A percentile compares a stretch with the other conserved stretches of the same genome.
phyloP scores from a whole-genome alignment of 2,329 filamentous ascomycete genomes.

The Cryoendolithus antarcticus region DNA sequence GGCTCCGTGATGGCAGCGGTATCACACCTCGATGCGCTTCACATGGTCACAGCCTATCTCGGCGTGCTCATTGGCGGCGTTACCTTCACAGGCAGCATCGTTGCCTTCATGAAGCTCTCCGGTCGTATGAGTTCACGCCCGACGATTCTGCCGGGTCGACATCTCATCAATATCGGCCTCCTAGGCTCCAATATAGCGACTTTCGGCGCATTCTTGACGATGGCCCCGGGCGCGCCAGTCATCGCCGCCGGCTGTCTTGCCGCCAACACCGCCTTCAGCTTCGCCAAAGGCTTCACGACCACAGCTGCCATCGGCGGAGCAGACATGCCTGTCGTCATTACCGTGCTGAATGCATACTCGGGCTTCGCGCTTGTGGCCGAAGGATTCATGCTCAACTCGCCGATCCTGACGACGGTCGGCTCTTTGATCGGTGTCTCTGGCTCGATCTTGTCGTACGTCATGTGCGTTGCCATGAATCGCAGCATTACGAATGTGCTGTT shows the following conservation, averaged over 20 bases:
- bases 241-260: constrained; percentile 69
- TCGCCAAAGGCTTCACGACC: constrained; percentile 77
- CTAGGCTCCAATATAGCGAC: constrained; percentile 67
- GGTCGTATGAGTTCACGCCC: constrained; percentile 72
- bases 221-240: constrained; percentile 65
- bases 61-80: constrained; percentile 73
- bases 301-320: constrained; percentile 81
- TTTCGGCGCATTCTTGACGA: constrained; percentile 70
- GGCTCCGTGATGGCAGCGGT: constrained; percentile 71
- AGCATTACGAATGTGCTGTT: constrained; percentile 83
- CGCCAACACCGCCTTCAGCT: constrained; percentile 65
- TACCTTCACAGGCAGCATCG: constrained; percentile 82
- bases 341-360: constrained; percentile 80
- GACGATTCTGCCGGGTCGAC: constrained; percentile 58
- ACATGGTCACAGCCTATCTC: constrained; percentile 75
- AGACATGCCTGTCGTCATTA: constrained; percentile 88
- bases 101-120: constrained; percentile 78
- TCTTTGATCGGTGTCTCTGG: constrained; percentile 80
- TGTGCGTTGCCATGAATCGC: constrained; percentile 85
- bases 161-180: constrained; percentile 62
- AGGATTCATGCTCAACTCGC: constrained; percentile 83
- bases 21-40: constrained; percentile 56
- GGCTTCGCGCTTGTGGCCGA: constrained; percentile 84
- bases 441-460: constrained; percentile 77
- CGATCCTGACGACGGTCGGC: constrained; percentile 71